phyloP scores from a whole-genome alignment of 768 basidiomycete genomes.

The Tulasnella sp. region DNA sequence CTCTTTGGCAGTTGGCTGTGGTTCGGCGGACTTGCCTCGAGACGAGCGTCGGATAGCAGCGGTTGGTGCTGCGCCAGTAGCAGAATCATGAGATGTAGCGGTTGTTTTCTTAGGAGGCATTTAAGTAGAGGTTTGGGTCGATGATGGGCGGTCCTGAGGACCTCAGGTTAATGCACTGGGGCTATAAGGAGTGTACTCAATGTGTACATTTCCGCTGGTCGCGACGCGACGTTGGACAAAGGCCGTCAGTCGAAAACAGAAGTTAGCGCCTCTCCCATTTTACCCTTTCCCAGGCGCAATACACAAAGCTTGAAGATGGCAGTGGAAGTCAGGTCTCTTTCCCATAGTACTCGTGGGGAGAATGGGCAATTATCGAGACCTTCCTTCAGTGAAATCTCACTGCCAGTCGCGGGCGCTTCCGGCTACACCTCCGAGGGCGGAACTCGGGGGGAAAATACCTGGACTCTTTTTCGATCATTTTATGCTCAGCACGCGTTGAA shows the following conservation, averaged over 20 bases:
- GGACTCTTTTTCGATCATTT: neutral
- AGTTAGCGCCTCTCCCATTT: neutral
- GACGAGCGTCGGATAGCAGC: neutral
- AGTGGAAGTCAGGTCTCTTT: neutral
- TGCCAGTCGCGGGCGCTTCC: neutral
- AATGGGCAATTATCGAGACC: neutral
- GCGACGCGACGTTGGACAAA: neutral
- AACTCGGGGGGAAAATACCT: neutral
- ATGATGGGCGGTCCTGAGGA: neutral
- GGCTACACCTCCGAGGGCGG: no score
- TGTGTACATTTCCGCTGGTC: neutral
- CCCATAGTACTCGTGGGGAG: neutral
- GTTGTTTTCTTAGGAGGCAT: neutral
- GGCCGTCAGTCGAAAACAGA: slow-evolving; percentile 2
- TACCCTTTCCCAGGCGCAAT: neutral
- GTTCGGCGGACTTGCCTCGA: neutral
- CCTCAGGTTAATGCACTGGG: neutral
- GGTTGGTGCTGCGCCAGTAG: neutral
- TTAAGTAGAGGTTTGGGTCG: neutral
- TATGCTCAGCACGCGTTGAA: no score
- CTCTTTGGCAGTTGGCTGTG: neutral
- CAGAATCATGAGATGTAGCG: neutral
- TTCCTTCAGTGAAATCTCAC: neutral
- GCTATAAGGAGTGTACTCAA: neutral
- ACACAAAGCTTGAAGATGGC: neutral